Evolutionary conservation across 2,329 filamentous ascomycete genomes (phyloP), one percentile per base, ranked within the genome.

Genomic region (Phialemoniopsis sp.): DNA sequence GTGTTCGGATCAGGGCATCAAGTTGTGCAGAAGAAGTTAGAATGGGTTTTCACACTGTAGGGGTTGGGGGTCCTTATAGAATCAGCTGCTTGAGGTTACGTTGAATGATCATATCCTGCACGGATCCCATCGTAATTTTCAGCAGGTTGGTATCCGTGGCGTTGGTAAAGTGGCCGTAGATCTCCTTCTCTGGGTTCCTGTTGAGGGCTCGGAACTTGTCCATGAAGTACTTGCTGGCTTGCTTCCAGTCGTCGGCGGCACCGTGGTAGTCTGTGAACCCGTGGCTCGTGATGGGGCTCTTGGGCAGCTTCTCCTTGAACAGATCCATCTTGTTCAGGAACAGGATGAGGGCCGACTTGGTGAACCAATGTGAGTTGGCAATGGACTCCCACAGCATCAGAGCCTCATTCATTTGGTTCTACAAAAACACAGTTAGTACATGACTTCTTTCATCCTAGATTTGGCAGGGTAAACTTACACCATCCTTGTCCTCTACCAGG

Each of bases 401-500:
- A 3, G 87, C 86, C 63, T 91, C 87, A 62, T 89, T 87, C 86
- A 90, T 91, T 86, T 90, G 87, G 59, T 91, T 91, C 85, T 89
- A 48, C 8, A 21, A 14, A 3, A 8, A 34, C 14, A 12, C 9
- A 32, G 4, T 8, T 8, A 21, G 28, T 3, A 16, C 7, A 21
- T 10, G 13, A 13, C 3, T 19, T 16, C 15, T 32, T 8, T n/a
- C 5, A 13, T 6, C 30, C 15, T 6, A 16, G 15, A 6, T 6
- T 6, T 16, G 6, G 13, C 30, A 13, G 30, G 30, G 13, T 5
- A 32, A 13, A 72, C 88, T 69, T 73, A 95, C 89, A 47, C 90
- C 90, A 60, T 95, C 93, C 64, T 95, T 90, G 61, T 97, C 91
- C 67, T 97, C 91, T 4, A 96, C 89, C 36, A 97, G 70, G 55